phyloP scores from a whole-genome alignment of 2,329 filamentous ascomycete species.

The Ophiocordyceps camponoti-floridani region DNA sequence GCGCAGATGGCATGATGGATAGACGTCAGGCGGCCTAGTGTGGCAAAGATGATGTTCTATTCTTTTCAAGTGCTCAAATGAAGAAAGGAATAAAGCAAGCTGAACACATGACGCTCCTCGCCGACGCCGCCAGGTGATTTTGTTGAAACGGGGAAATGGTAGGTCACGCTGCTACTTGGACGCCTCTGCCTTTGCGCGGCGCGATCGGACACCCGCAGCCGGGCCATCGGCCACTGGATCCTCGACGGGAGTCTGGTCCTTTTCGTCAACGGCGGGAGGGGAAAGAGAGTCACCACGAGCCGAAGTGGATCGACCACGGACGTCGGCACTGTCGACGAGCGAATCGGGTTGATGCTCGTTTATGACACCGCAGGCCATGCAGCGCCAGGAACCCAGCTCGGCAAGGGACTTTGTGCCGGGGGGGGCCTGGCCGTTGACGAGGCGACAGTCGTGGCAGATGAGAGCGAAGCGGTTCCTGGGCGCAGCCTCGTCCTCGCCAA shows the following conservation, averaged over 20 bases:
- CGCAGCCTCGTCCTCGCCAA: constrained; percentile 88
- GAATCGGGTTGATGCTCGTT: constrained; percentile 44
- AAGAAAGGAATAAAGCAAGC: neutral
- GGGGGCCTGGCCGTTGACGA: constrained; percentile 92
- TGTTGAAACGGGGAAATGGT: neutral
- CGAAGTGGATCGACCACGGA: neutral
- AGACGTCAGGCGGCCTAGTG: neutral
- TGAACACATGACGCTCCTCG: neutral
- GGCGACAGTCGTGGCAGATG: constrained; percentile 63
- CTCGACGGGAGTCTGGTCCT: neutral
- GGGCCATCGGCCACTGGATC: neutral
- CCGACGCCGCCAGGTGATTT: neutral
- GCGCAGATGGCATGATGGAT: neutral
- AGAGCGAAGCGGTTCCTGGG: constrained; percentile 81
- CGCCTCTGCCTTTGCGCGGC: neutral
- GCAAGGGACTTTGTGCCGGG: constrained; percentile 62
- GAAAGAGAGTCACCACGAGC: neutral
- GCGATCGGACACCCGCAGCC: neutral
- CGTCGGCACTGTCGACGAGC: neutral
- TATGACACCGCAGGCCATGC: constrained; percentile 61
- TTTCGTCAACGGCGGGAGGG: constrained; percentile 17
- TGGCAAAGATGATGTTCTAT: neutral
- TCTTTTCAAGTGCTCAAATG: neutral
- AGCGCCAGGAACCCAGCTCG: constrained; percentile 77
- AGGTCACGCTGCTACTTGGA: neutral